Evolutionary conservation across 257 asterid species (phyloP).

Genomic region (Fraxinus cuspidata): DNA sequence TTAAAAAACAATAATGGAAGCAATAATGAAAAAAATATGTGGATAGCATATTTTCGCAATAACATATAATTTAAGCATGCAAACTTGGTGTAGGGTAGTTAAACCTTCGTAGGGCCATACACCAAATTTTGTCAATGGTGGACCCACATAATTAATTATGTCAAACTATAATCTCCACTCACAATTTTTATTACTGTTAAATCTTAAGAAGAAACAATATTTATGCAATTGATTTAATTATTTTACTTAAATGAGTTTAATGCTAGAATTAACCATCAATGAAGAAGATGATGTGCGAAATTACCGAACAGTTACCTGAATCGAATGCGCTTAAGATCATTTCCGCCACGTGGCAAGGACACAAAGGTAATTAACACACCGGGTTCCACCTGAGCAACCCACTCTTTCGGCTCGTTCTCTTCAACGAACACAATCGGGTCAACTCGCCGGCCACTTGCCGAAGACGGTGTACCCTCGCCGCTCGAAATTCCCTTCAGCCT

Average conservation of each 20-base stretch:
- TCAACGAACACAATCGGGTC: slow-evolving; percentile 85
- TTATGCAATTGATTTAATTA: not conserved
- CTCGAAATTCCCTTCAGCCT: slow-evolving; percentile 88
- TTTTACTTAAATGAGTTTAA: no score
- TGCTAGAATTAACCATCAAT: no score
- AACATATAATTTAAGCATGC: not conserved
- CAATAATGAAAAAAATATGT: not conserved
- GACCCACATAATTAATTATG: slow-evolving; percentile 1
- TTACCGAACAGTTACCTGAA: slow-evolving; percentile 64
- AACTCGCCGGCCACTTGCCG: slow-evolving; percentile 73
- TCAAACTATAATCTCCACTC: not conserved
- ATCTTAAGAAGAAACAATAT: no score
- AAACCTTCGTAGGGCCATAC: slow-evolving; percentile 2
- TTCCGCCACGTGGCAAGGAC: slow-evolving; percentile 91
- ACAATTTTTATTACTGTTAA: not conserved
- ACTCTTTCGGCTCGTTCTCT: slow-evolving; percentile 90
- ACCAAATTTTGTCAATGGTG: not conserved
- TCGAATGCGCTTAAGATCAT: slow-evolving; percentile 90
- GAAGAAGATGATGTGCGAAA: not conserved
- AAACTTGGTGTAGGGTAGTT: not conserved
- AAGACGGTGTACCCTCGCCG: slow-evolving; percentile 88
- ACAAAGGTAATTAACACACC: slow-evolving; percentile 90
- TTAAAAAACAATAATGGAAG: not conserved
- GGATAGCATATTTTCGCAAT: not conserved
- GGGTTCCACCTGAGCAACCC: slow-evolving; percentile 99